These are phyloP conservation scores for Phyllosticta citriasiana DNA, from an alignment of 2,329 filamentous ascomycete genomes.

Conservation along the genomic window DNA sequence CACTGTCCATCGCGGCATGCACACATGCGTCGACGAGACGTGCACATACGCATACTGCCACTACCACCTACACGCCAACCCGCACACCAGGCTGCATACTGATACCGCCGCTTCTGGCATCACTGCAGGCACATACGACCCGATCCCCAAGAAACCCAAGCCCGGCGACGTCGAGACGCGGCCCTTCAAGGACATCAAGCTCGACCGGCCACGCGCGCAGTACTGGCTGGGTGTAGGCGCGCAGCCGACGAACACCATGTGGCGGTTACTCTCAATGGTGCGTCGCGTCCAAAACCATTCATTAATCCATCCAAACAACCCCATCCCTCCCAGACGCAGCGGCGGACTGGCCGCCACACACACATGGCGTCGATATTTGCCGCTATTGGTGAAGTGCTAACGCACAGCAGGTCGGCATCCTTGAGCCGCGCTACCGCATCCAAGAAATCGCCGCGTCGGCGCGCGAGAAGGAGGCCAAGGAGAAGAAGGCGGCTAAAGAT, in stretches of 20 bases:
- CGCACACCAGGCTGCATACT: neutral
- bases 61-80: neutral
- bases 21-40: neutral
- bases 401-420: constrained; percentile 21
- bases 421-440: constrained; percentile 28
- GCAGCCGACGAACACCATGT: constrained; percentile 82
- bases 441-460: constrained; percentile 23
- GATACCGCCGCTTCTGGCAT: constrained; percentile 22
- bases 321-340: neutral
- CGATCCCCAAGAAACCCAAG: constrained; percentile 45
- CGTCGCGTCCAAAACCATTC: constrained; percentile 12
- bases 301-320: neutral
- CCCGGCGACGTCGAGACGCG: constrained; percentile 42
- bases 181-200: constrained; percentile 81
- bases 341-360: neutral
- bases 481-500: neutral
- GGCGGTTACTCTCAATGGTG: constrained; percentile 78
- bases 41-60: neutral
- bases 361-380: neutral
- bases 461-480: constrained; percentile 18
- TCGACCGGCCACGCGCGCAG: constrained; percentile 70
- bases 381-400: too few species aligned
- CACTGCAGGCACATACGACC: constrained; percentile 50
- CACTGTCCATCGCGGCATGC: neutral
- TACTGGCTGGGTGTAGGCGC: constrained; percentile 98